phyloP scores from a whole-genome alignment of 208 protist species.

The Leptomonas pyrrhocoris region DNA sequence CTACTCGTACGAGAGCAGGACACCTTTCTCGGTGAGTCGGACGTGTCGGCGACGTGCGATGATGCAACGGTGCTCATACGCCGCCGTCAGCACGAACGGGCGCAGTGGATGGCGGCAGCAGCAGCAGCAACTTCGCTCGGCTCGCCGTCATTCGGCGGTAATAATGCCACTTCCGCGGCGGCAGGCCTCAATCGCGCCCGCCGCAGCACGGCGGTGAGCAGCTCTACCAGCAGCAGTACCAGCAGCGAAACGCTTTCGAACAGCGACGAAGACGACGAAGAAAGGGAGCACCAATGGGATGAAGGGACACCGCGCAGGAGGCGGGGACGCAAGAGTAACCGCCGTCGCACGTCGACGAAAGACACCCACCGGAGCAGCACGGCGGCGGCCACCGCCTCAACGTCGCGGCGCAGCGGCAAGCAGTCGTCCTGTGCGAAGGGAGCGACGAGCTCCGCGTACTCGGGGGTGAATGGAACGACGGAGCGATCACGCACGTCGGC shows the following conservation, averaged over 20 bases:
- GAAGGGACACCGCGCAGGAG: not conserved
- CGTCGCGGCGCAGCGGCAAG: constrained; percentile 12
- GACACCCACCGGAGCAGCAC: constrained; percentile 7
- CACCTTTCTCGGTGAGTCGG: constrained; percentile 34
- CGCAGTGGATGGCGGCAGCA: constrained; percentile 33
- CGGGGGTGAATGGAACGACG: not conserved
- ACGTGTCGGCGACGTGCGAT: constrained; percentile 47
- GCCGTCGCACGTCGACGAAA: not conserved
- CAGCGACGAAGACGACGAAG: not conserved
- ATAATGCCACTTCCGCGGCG: not conserved
- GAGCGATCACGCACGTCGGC: not conserved
- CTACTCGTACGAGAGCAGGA: constrained; percentile 36
- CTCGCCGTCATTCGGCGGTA: not conserved
- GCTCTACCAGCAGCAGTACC: constrained; percentile 21
- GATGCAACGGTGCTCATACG: constrained; percentile 34
- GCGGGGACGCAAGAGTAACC: not conserved
- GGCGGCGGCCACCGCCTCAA: not conserved
- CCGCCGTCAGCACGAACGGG: constrained; percentile 32
- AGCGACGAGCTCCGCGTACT: not conserved
- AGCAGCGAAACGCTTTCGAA: constrained; percentile 27
- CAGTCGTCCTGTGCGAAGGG: not conserved
- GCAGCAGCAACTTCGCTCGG: too few species aligned
- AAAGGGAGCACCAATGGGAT: not conserved
- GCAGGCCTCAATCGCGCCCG: not conserved
- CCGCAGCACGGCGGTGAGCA: not conserved